These are phyloP conservation scores for Auricularia cornea DNA, from an alignment of 768 basidiomycete species.

Conservation along the genomic window DNA sequence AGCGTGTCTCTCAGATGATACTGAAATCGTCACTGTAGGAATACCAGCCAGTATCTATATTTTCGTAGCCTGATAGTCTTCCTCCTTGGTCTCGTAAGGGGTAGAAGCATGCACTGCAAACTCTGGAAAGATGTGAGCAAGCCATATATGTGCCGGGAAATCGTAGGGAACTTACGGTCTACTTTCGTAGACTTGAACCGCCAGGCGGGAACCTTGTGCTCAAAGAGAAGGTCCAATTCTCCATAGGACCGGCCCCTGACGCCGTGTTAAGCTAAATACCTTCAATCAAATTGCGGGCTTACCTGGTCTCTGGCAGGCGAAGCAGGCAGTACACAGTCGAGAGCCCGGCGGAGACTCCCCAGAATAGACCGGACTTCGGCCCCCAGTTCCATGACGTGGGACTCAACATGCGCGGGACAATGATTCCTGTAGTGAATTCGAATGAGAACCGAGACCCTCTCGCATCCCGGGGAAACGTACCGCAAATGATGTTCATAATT, in stretches of 20 bases:
- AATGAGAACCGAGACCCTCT: no score
- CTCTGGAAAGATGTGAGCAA: not conserved
- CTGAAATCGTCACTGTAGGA: no score
- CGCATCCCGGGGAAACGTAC: not conserved
- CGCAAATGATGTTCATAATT: constrained; percentile 14
- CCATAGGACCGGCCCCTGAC: constrained; percentile 11
- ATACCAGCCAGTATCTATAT: no score
- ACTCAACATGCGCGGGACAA: constrained; percentile 6
- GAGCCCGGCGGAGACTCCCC: constrained; percentile 10
- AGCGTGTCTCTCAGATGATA: no score
- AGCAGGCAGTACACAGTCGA: constrained; percentile 9
- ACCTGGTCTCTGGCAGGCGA: constrained; percentile 9
- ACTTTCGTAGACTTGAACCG: constrained; percentile 22
- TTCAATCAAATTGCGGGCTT: constrained; percentile 14
- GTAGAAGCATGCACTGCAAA: not conserved
- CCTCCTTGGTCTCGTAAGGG: no score
- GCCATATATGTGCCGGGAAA: not conserved
- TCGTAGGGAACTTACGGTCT: constrained; percentile 6
- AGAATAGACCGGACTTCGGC: constrained; percentile 20
- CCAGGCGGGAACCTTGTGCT: constrained; percentile 23
- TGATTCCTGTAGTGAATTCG: constrained; percentile 4
- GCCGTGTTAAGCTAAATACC: constrained; percentile 6
- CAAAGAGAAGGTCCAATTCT: constrained; percentile 32
- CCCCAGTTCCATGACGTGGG: constrained; percentile 8
- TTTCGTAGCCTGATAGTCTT: no score